Evolutionary conservation across 306 rosid genomes (phyloP).

Genomic region (Quillaja saponaria): DNA sequence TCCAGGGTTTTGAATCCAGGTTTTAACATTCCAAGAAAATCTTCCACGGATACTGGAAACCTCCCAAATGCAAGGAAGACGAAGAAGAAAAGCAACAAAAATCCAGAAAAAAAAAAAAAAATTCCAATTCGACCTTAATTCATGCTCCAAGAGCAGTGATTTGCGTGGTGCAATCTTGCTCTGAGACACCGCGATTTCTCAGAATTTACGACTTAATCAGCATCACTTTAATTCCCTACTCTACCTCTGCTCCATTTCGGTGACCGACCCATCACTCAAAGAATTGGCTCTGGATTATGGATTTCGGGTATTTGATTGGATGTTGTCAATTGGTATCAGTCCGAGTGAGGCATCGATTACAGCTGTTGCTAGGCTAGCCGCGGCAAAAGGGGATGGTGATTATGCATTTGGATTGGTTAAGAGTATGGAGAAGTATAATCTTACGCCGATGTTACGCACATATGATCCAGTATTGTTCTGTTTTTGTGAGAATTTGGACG

Average conservation of each 20-base stretch:
- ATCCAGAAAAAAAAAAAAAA: conserved; percentile 48
- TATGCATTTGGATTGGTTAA: conserved; percentile 63
- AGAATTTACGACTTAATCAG: conserved; percentile 47
- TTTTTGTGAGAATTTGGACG: conserved; percentile 62
- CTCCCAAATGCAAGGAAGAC: conserved; percentile 19
- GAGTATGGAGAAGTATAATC: conserved; percentile 41
- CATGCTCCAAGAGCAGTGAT: conserved; percentile 66
- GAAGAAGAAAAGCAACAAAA: conserved; percentile 45
- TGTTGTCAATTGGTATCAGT: conserved; percentile 36
- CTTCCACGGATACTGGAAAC: conserved; percentile 43
- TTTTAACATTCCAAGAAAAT: background rate
- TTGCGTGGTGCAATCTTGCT: conserved; percentile 54
- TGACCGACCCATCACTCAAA: conserved; percentile 48
- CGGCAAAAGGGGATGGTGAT: conserved; percentile 62
- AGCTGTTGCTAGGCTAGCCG: conserved; percentile 70
- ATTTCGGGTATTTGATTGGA: conserved; percentile 61
- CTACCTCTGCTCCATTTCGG: conserved; percentile 72
- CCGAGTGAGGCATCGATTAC: conserved; percentile 89
- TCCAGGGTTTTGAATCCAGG: conserved; percentile 30
- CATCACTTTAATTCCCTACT: conserved; percentile 80
- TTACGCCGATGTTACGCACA: conserved; percentile 61
- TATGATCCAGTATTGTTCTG: conserved; percentile 70
- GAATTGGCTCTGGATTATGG: conserved; percentile 51
- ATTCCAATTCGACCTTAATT: conserved; percentile 65
- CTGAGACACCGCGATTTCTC: conserved; percentile 47